phyloP scores from a whole-genome alignment of 2,329 filamentous ascomycete species.

The Aspergillus floridensis region DNA sequence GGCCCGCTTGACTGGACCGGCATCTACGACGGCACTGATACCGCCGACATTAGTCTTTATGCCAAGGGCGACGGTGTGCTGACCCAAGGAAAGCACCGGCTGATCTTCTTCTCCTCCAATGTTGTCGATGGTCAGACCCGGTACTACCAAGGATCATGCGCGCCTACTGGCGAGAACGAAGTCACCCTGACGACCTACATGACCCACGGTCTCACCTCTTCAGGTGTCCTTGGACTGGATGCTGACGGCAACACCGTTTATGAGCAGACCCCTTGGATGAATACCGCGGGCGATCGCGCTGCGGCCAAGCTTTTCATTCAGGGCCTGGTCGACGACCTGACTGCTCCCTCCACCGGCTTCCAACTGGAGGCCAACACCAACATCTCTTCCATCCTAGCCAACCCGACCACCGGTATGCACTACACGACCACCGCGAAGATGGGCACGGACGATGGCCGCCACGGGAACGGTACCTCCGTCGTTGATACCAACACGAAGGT shows the following conservation, averaged over 20 bases:
- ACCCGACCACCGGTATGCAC: conserved; percentile 35
- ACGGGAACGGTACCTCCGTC: conserved; percentile 14
- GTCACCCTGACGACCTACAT: conserved; percentile 26
- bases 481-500: conserved; percentile 20
- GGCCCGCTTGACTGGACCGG: conserved; percentile 1
- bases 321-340: conserved; percentile 22
- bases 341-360: conserved; percentile 19
- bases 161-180: conserved; percentile 14
- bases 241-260: conserved; percentile 25
- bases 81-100: conserved; percentile 26
- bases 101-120: conserved; percentile 28
- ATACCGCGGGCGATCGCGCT: conserved; percentile 21
- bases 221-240: conserved; percentile 25
- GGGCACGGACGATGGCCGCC: conserved; percentile 19
- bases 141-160: conserved; percentile 28
- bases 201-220: conserved; percentile 29
- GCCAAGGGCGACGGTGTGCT: conserved; percentile 18
- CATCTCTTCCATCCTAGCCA: conserved; percentile 22
- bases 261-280: conserved; percentile 26
- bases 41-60: conserved; percentile 25
- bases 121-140: conserved; percentile 24
- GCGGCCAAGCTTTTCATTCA: conserved; percentile 21
- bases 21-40: conserved; percentile 7
- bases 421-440: conserved; percentile 19
- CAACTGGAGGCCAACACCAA: conserved; percentile 24